Evolutionary conservation across 2,329 filamentous ascomycete species (phyloP).

Genomic region (Blastomyces emzantsi): DNA sequence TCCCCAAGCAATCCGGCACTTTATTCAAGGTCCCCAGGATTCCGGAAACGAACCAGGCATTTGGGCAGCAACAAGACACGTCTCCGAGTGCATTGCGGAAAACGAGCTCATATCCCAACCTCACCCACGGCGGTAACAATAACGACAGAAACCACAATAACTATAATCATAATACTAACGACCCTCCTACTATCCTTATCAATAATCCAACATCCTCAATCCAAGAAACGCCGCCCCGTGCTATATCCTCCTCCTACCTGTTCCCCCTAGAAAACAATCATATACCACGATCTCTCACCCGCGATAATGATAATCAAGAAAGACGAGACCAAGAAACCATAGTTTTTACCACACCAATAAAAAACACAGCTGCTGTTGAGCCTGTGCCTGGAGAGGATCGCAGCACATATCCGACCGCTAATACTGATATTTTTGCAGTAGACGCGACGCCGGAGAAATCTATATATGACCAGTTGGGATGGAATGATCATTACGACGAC

Average conservation of each 20-base stretch:
- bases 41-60: slow-evolving; percentile 1
- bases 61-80: slow-evolving; percentile 1
- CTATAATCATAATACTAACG: slow-evolving; percentile 6
- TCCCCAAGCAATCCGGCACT: background rate
- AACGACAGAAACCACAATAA: slow-evolving; percentile 8
- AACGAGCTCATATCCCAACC: slow-evolving; percentile 15
- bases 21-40: slow-evolving; percentile 7
- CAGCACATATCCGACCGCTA: background rate
- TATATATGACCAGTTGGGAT: slow-evolving; percentile 38
- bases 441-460: slow-evolving; percentile 28
- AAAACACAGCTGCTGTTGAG: background rate
- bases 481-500: slow-evolving; percentile 35
- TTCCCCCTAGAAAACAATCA: background rate
- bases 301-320: background rate
- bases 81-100: slow-evolving; percentile 11
- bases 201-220: slow-evolving; percentile 9
- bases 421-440: slow-evolving; percentile 1
- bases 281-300: background rate
- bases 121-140: background rate
- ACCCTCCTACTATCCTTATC: slow-evolving; percentile 22
- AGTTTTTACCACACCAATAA: slow-evolving; percentile 8
- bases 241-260: slow-evolving; percentile 1
- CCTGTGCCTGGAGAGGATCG: background rate
- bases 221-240: slow-evolving; percentile 16
- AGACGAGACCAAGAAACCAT: background rate